A percentile compares a stretch with the other conserved stretches of the same genome.
Conservation (phyloP, 768 basidiomycete genomes). For the Artomyces pyxidatus region DNA sequence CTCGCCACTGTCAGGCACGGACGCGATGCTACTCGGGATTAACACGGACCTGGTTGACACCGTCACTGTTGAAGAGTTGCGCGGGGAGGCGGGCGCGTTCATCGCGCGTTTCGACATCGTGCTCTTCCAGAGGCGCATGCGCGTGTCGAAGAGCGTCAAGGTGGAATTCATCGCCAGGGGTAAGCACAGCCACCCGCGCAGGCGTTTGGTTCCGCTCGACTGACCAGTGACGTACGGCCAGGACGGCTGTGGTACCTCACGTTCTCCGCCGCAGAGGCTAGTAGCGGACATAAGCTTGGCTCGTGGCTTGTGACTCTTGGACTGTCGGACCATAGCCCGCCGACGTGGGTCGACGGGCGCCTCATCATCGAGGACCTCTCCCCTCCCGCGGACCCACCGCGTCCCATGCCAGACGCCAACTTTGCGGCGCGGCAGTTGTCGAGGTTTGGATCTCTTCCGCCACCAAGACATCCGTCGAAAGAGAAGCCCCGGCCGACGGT, state of each 20-base stretch:
- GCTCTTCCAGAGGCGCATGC: slow-evolving; percentile 64
- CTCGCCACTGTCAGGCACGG: slow-evolving; percentile 41
- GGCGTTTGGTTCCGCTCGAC: not conserved
- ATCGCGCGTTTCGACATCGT: slow-evolving; percentile 42
- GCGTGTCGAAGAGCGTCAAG: slow-evolving; percentile 43
- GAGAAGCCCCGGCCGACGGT: slow-evolving; percentile 24
- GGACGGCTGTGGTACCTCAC: slow-evolving; percentile 50
- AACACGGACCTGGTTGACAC: slow-evolving; percentile 36
- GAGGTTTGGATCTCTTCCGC: not conserved
- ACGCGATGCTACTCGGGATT: slow-evolving; percentile 35
- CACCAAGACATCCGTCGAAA: not conserved
- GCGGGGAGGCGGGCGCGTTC: slow-evolving; percentile 35
- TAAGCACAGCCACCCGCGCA: slow-evolving; percentile 13
- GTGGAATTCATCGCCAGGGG: slow-evolving; percentile 63
- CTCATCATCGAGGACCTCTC: slow-evolving; percentile 35
- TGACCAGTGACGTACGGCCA: slow-evolving; percentile 15
- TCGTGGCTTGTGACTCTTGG: slow-evolving; percentile 39
- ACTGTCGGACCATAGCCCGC: slow-evolving; percentile 47
- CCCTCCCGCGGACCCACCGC: not conserved
- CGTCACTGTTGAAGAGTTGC: slow-evolving; percentile 42
- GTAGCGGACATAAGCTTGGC: slow-evolving; percentile 5
- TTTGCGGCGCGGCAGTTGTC: not conserved
- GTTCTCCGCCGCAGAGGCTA: slow-evolving; percentile 26
- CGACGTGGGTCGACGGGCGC: slow-evolving; percentile 48
- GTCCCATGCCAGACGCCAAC: not conserved